Percentiles rank a stretch among this genome's conserved stretches.
These are phyloP conservation scores for Mortierella sp. DNA, from an alignment of 371 early-diverging fungal genomes.

Conservation along the genomic window DNA sequence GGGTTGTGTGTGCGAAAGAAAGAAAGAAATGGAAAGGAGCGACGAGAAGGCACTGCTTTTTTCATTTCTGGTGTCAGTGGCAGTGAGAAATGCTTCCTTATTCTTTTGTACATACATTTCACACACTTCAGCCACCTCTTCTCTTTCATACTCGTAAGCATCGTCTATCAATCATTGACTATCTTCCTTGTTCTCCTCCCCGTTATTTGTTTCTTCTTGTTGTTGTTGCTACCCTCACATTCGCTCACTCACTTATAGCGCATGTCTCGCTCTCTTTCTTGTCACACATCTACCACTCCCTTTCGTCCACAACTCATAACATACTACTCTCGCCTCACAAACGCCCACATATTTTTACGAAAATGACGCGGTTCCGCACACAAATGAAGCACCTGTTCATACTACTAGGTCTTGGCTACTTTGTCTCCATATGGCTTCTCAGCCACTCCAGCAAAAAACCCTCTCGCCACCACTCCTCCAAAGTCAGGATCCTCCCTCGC, in stretches of 20 bases:
- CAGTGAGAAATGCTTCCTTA: background rate
- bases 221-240: background rate
- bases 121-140: background rate
- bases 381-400: slow-evolving; percentile 18
- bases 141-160: background rate
- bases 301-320: background rate
- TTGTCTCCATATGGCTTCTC: slow-evolving; percentile 8
- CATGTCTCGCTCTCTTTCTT: background rate
- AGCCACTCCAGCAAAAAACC: slow-evolving; percentile 13
- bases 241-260: background rate
- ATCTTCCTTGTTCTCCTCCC: background rate
- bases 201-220: background rate
- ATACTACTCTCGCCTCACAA: too few species aligned
- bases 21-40: background rate
- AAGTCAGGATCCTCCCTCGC: slow-evolving; percentile 7
- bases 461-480: background rate
- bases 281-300: background rate
- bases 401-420: slow-evolving; percentile 8
- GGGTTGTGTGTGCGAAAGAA: background rate
- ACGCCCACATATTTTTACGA: background rate
- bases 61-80: background rate
- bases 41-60: background rate
- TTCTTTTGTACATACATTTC: too few species aligned
- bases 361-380: slow-evolving; percentile 20
- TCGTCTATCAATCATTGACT: background rate